A percentile compares a stretch with the other conserved stretches of the same genome.
phyloP scores from a whole-genome alignment of 176 grass and related monocot genomes.

The Zoysia pacifica region DNA sequence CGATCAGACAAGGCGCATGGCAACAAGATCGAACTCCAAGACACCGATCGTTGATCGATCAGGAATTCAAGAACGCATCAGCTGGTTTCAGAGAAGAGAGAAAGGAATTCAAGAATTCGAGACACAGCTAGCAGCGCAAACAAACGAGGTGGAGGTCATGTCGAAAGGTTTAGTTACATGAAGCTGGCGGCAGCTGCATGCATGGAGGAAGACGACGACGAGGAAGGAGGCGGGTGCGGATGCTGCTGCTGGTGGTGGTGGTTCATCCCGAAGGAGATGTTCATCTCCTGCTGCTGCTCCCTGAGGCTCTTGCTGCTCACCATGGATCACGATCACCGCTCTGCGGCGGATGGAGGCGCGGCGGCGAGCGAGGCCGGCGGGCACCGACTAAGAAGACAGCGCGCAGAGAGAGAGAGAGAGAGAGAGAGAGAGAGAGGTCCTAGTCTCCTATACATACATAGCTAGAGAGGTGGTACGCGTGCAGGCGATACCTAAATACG shows the following conservation, averaged over 20 bases:
- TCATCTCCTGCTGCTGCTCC: constrained; percentile 59
- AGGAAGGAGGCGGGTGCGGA: constrained; percentile 22
- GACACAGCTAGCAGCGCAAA: background rate
- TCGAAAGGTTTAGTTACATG: constrained; percentile 40
- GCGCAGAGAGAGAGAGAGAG: no score
- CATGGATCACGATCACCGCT: constrained; percentile 17
- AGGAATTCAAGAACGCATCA: background rate
- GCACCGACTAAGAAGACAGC: background rate
- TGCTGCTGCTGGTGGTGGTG: background rate
- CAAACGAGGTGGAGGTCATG: background rate
- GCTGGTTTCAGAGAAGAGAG: background rate
- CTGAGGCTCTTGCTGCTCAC: constrained; percentile 40
- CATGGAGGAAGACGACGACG: constrained; percentile 66
- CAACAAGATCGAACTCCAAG: constrained; percentile 16
- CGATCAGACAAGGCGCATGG: constrained; percentile 10
- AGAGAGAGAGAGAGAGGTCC: background rate
- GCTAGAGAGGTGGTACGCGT: background rate
- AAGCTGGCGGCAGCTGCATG: constrained; percentile 57
- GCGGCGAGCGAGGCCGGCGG: background rate
- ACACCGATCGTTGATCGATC: background rate
- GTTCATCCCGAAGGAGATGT: constrained; percentile 71
- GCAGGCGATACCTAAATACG: constrained; percentile 46
- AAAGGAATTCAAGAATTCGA: background rate
- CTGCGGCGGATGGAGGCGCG: background rate
- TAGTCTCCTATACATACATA: constrained; percentile 2